Evolutionary conservation across 345 rosid species (phyloP).

Genomic region (Limnanthes douglasii): DNA sequence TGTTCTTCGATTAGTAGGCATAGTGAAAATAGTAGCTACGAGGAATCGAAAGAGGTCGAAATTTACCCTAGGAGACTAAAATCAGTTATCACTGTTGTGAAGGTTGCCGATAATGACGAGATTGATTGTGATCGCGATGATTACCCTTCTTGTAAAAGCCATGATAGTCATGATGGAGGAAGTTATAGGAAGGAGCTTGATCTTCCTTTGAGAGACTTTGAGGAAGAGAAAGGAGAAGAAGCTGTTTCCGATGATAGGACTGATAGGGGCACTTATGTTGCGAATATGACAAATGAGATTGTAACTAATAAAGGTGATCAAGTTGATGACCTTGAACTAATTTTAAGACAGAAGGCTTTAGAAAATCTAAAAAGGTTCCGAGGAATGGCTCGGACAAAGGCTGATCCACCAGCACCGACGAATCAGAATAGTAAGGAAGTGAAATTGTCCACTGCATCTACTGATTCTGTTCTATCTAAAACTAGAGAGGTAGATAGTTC

Average conservation of each 20-base stretch:
- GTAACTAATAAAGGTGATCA: conserved; percentile 14
- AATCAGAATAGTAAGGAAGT: conserved; percentile 12
- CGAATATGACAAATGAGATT: conserved; percentile 3
- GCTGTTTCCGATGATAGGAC: conserved; percentile 9
- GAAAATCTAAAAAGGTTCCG: conserved; percentile 62
- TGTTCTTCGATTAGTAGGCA: conserved; percentile 12
- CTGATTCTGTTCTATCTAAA: conserved; percentile 11
- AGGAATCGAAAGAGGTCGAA: conserved; percentile 19
- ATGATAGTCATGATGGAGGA: conserved; percentile 25
- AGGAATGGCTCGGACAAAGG: conserved; percentile 15
- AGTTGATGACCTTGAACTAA: conserved; percentile 41
- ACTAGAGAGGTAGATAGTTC: conserved; percentile 6
- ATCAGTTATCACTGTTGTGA: conserved; percentile 35
- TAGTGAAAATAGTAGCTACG: conserved; percentile 15
- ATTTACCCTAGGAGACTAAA: conserved; percentile 27
- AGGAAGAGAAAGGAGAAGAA: conserved; percentile 8
- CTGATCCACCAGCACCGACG: conserved; percentile 4
- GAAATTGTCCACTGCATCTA: conserved; percentile 7
- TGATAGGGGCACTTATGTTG: too few species aligned
- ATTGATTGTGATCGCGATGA: conserved; percentile 31
- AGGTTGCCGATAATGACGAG: conserved; percentile 20
- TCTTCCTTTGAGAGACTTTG: conserved; percentile 22
- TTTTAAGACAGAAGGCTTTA: conserved; percentile 57
- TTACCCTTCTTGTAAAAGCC: conserved; percentile 38
- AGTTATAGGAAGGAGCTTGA: conserved; percentile 20